Conservation (phyloP, 2,329 filamentous ascomycete genomes). For the Ophiostoma ulmi region DNA sequence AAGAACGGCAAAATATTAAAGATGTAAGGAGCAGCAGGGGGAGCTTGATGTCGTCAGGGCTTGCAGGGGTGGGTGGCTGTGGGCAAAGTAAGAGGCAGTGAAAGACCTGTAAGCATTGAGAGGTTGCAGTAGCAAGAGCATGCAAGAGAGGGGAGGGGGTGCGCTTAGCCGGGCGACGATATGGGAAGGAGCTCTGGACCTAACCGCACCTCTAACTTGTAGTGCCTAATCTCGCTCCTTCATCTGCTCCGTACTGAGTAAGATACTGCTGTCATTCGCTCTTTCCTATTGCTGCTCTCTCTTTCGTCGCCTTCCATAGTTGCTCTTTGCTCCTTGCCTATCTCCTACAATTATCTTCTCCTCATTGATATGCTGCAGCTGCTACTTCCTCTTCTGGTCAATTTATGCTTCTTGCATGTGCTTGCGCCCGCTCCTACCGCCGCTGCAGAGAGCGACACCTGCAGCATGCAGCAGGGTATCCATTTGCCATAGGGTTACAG, state of each 20-base stretch:
- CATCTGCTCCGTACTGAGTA: background rate
- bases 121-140: constrained; percentile 10
- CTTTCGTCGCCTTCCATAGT: background rate
- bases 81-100: background rate
- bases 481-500: background rate
- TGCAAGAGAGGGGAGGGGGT: constrained; percentile 8
- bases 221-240: no score
- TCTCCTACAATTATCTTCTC: background rate
- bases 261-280: background rate
- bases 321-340: background rate
- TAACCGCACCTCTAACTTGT: background rate
- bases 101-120: background rate
- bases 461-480: constrained; percentile 14
- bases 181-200: background rate
- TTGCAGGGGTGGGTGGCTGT: constrained; percentile 14
- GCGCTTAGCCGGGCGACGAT: background rate
- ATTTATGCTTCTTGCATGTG: background rate
- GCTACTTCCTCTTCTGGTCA: constrained; percentile 4
- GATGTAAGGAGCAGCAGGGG: background rate
- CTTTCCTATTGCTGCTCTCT: background rate
- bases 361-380: background rate
- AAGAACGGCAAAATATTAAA: background rate
- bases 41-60: constrained; percentile 13
- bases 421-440: constrained; percentile 5
- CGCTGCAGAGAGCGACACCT: constrained; percentile 5